Evolutionary conservation across 495 filamentous ascomycete species (phyloP).

Genomic region (Penicillium psychrofluorescens): DNA sequence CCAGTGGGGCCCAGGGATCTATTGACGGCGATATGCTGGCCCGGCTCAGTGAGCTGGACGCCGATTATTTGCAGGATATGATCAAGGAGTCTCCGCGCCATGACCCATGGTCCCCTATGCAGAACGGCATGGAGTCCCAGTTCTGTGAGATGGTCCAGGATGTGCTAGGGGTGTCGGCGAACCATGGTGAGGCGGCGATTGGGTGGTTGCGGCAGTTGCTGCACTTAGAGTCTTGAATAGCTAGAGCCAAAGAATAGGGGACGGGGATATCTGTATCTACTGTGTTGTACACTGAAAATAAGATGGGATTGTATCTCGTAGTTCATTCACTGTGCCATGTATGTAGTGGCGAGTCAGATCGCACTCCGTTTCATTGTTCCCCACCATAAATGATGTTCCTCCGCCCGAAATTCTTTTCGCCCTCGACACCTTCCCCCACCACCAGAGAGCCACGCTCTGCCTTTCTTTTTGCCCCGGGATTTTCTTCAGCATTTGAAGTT

Average conservation of each 20-base stretch:
- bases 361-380: slow-evolving; percentile 6
- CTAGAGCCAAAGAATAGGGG: neutral
- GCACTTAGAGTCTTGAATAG: slow-evolving; percentile 13
- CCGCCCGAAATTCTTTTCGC: slow-evolving; percentile 23
- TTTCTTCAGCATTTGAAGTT: neutral
- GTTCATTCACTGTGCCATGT: neutral
- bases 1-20: slow-evolving; percentile 42
- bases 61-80: slow-evolving; percentile 37
- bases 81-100: slow-evolving; percentile 6
- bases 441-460: slow-evolving; percentile 3
- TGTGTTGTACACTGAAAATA: too few species aligned
- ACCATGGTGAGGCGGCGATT: slow-evolving; percentile 19
- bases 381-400: slow-evolving; percentile 16
- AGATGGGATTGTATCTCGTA: neutral
- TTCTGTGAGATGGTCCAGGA: slow-evolving; percentile 22
- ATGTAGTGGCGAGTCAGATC: neutral
- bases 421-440: slow-evolving; percentile 12
- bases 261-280: neutral
- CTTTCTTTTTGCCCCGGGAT: slow-evolving; percentile 10
- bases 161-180: slow-evolving; percentile 12
- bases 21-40: slow-evolving; percentile 62
- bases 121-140: slow-evolving; percentile 1
- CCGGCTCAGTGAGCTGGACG: slow-evolving; percentile 39
- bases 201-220: slow-evolving; percentile 25
- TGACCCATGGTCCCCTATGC: neutral